phyloP scores from a whole-genome alignment of 2,329 filamentous ascomycete species.

The Eutypa lata region DNA sequence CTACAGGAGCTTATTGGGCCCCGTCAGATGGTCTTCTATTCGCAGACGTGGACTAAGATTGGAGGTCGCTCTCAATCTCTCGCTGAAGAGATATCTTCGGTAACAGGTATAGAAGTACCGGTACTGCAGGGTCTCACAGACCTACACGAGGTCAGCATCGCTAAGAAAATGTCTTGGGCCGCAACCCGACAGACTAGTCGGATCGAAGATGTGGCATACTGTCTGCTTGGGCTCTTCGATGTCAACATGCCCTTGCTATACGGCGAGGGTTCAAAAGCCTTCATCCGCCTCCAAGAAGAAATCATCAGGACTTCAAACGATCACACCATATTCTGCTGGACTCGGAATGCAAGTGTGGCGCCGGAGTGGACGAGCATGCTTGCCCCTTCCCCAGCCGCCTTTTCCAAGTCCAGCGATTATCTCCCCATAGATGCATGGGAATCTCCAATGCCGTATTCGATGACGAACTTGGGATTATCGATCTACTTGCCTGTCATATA shows the following conservation, averaged over 20 bases:
- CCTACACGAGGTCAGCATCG: constrained; percentile 10
- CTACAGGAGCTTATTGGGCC: constrained; percentile 17
- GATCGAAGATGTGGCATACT: constrained; percentile 23
- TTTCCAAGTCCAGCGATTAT: constrained; percentile 10
- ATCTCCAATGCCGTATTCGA: constrained; percentile 7
- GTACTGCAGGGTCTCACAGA: constrained; percentile 1
- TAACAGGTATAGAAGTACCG: constrained; percentile 4
- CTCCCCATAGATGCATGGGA: constrained; percentile 10
- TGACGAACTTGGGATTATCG: constrained; percentile 8
- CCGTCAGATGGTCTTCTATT: constrained; percentile 13
- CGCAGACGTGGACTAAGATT: constrained; percentile 11
- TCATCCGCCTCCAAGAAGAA: constrained; percentile 19
- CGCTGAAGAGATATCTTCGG: not conserved
- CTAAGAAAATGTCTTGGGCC: constrained; percentile 25
- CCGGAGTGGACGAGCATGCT: constrained; percentile 8
- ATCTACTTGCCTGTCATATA: constrained; percentile 7
- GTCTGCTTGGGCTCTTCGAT: constrained; percentile 23
- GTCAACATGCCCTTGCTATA: constrained; percentile 27
- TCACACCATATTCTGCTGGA: constrained; percentile 24
- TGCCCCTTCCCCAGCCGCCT: constrained; percentile 7
- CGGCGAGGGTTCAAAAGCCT: constrained; percentile 21
- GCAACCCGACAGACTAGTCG: constrained; percentile 14
- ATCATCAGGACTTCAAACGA: constrained; percentile 21
- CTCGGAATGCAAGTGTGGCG: not conserved
- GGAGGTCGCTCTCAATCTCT: constrained; percentile 6